Conservation (phyloP, 257 asterid species). For the Mentha longifolia region DNA sequence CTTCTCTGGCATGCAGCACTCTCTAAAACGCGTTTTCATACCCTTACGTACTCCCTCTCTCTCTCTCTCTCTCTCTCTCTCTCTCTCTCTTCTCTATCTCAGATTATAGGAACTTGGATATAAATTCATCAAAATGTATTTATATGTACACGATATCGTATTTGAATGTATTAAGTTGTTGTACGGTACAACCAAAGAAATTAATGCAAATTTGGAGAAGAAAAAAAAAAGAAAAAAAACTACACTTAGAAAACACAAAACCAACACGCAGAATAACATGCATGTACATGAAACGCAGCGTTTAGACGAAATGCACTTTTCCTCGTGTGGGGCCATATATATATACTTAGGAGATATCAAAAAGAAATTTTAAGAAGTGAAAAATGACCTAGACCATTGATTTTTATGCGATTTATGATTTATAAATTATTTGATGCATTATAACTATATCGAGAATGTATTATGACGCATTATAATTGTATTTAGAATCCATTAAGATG, state of each 20-base stretch:
- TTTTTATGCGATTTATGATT: too few relatives aligned
- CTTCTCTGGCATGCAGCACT: slow-evolving; percentile 55
- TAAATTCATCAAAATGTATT: background rate
- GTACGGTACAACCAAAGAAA: background rate
- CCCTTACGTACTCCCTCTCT: slow-evolving; percentile 1
- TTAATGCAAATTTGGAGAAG: too few relatives aligned
- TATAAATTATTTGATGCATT: too few relatives aligned
- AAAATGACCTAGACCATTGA: too few relatives aligned
- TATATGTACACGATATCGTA: too few relatives aligned
- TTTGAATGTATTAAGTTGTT: background rate
- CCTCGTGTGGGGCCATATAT: slow-evolving; percentile 10
- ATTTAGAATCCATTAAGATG: too few relatives aligned
- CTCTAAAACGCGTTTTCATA: slow-evolving; percentile 55
- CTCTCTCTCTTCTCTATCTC: background rate
- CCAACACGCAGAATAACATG: background rate
- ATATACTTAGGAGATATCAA: too few relatives aligned
- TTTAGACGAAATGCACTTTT: background rate
- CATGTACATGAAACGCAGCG: slow-evolving; percentile 8
- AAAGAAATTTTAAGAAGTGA: too few relatives aligned
- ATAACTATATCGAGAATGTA: too few relatives aligned
- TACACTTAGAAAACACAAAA: background rate
- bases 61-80: too few relatives aligned
- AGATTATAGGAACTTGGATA: background rate
- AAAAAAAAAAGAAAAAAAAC: too few relatives aligned
- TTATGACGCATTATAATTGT: too few relatives aligned